A percentile compares a stretch with the other conserved stretches of the same genome.
Evolutionary conservation across 2,329 filamentous ascomycete genomes (phyloP).

Genomic region (Helminthosporium solani): DNA sequence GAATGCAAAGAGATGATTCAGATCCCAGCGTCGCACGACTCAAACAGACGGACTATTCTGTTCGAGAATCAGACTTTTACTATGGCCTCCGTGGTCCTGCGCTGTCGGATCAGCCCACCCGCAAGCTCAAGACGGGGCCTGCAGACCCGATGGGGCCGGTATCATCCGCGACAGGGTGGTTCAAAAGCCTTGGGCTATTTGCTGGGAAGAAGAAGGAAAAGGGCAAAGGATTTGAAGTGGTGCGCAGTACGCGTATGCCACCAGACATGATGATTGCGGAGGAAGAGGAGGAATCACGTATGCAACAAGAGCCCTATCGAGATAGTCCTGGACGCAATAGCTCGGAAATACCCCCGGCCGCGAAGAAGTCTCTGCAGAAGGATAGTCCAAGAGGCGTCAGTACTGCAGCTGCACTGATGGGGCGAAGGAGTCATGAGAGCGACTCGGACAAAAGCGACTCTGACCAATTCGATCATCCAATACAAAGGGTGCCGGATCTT

Average conservation of each 20-base stretch:
- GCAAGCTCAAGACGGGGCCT: constrained; percentile 88
- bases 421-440: constrained; percentile 49
- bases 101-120: constrained; percentile 74
- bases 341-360: constrained; percentile 13
- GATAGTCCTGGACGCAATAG: constrained; percentile 48
- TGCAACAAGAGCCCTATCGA: constrained; percentile 51
- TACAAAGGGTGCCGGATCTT: constrained; percentile 49
- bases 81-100: constrained; percentile 90
- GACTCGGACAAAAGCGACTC: constrained; percentile 44
- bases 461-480: constrained; percentile 45
- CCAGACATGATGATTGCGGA: constrained; percentile 65
- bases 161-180: constrained; percentile 85
- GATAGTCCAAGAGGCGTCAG: constrained; percentile 13
- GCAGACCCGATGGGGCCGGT: constrained; percentile 92
- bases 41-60: constrained; percentile 80
- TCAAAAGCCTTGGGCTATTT: constrained; percentile 66
- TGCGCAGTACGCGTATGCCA: constrained; percentile 83
- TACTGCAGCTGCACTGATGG: constrained; percentile 26
- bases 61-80: constrained; percentile 94
- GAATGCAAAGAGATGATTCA: constrained; percentile 50
- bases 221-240: constrained; percentile 94
- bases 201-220: constrained; percentile 90
- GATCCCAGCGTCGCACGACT: constrained; percentile 56
- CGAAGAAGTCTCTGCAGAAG: constrained; percentile 12
- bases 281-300: constrained; percentile 57